phyloP scores from a whole-genome alignment of 2,329 filamentous ascomycete genomes.

The Trichoderma atroviride region DNA sequence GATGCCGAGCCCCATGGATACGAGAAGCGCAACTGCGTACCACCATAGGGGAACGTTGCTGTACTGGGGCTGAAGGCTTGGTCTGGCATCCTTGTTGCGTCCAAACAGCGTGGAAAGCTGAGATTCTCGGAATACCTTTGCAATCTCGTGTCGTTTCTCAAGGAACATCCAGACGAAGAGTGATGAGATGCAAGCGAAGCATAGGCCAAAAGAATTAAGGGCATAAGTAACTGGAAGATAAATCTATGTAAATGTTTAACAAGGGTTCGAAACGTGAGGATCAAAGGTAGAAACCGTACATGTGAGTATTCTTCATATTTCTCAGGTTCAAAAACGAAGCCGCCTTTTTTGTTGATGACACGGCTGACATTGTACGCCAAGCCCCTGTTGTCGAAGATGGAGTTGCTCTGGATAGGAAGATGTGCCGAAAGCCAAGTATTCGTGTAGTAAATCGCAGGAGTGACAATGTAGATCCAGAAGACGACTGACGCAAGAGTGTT shows the following conservation, averaged over 20 bases:
- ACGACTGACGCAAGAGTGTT: constrained; percentile 53
- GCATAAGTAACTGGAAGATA: constrained; percentile 50
- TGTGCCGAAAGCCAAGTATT: constrained; percentile 56
- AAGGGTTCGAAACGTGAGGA: background rate
- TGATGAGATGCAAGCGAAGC: constrained; percentile 53
- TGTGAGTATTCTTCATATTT: constrained; percentile 58
- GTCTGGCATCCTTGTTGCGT: background rate
- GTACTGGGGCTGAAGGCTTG: constrained; percentile 30
- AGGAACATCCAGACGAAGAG: constrained; percentile 39
- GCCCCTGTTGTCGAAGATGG: constrained; percentile 57
- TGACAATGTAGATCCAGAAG: constrained; percentile 51
- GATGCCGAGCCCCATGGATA: constrained; percentile 35
- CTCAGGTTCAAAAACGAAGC: constrained; percentile 47
- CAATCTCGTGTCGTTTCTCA: constrained; percentile 36
- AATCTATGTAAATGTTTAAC: constrained; percentile 30
- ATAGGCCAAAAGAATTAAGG: constrained; percentile 55
- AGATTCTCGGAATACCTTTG: constrained; percentile 11
- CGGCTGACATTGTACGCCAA: constrained; percentile 50
- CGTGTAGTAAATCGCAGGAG: constrained; percentile 49
- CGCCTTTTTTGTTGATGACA: constrained; percentile 49
- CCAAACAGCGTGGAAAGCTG: constrained; percentile 17
- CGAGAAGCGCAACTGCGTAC: constrained; percentile 31
- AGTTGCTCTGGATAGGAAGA: constrained; percentile 55
- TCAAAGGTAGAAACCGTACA: constrained; percentile 34
- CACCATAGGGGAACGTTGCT: constrained; percentile 34